These are phyloP conservation scores for Calonectria montana DNA, from an alignment of 2,329 filamentous ascomycete species.

Conservation along the genomic window DNA sequence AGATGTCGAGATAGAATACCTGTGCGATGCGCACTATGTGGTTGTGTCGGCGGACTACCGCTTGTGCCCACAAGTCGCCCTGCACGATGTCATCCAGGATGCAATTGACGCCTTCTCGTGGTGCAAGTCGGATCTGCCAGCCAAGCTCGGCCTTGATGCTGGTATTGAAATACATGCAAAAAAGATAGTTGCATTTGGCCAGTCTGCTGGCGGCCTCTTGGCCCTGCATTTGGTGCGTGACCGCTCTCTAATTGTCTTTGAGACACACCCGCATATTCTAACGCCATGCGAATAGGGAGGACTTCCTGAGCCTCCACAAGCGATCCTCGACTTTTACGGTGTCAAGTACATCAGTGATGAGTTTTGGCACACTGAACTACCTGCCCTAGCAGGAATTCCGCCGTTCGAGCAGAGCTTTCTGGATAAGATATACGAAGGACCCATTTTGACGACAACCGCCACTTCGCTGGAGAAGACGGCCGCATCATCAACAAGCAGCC, in stretches of 20 bases:
- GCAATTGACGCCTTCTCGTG: neutral
- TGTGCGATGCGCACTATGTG: neutral
- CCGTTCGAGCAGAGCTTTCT: constrained; percentile 1
- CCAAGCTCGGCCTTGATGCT: neutral
- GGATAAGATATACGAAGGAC: neutral
- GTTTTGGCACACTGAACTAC: neutral
- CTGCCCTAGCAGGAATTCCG: neutral
- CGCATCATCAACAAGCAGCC: too few relatives aligned
- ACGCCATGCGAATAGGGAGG: neutral
- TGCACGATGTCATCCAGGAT: neutral
- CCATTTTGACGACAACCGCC: neutral
- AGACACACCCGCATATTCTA: too few relatives aligned
- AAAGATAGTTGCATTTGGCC: neutral
- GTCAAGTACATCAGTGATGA: constrained; percentile 1
- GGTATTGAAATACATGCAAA: neutral
- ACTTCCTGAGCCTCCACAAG: constrained; percentile 1
- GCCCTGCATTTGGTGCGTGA: neutral
- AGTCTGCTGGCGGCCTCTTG: neutral
- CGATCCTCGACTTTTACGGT: constrained; percentile 9
- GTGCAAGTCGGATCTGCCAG: neutral
- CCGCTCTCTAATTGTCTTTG: too few relatives aligned
- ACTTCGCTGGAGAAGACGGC: neutral
- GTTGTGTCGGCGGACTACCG: constrained; percentile 4
- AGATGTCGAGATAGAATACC: neutral
- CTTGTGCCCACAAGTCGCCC: neutral